A percentile compares a stretch with the other conserved stretches of the same genome.
Conservation (phyloP, 495 filamentous ascomycete species). For the Aspergillus nidulans region DNA sequence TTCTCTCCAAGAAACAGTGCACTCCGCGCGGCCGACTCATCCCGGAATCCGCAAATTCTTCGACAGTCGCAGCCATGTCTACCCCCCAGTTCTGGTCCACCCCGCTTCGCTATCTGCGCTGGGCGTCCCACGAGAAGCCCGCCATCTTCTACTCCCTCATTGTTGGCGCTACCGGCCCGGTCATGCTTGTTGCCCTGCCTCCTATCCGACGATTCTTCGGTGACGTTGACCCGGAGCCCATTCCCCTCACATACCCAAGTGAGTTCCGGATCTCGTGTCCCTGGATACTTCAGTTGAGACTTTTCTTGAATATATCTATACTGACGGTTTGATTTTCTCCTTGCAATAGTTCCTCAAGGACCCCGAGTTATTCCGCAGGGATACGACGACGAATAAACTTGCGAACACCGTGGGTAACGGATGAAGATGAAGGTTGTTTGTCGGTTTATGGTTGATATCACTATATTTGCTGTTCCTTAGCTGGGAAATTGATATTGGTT, state of each 20-base stretch:
- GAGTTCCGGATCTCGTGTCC: constrained; percentile 12
- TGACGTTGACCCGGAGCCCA: constrained; percentile 60
- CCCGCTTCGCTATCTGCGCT: constrained; percentile 79
- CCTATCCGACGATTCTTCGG: constrained; percentile 65
- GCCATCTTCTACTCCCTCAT: constrained; percentile 80
- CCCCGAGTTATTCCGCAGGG: constrained; percentile 67
- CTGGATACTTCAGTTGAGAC: not conserved
- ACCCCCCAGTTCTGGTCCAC: constrained; percentile 75
- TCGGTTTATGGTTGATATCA: constrained; percentile 13
- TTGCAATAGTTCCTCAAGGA: constrained; percentile 64
- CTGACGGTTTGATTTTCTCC: not conserved
- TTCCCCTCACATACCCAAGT: constrained; percentile 93
- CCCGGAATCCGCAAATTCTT: constrained; percentile 6
- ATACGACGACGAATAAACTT: constrained; percentile 63
- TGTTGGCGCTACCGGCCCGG: constrained; percentile 68
- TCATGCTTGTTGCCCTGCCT: constrained; percentile 61
- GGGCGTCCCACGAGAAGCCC: constrained; percentile 79
- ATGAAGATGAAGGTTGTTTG: constrained; percentile 16
- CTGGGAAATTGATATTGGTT: constrained; percentile 15
- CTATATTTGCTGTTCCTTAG: constrained; percentile 20
- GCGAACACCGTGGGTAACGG: not conserved
- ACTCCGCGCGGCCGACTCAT: not conserved
- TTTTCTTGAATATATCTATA: too few relatives aligned
- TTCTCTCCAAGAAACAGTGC: not conserved
- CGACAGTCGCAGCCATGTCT: constrained; percentile 49